phyloP scores from a whole-genome alignment of 1,284 basidiomycete species.

The Filobasidium uniguttulatum region DNA sequence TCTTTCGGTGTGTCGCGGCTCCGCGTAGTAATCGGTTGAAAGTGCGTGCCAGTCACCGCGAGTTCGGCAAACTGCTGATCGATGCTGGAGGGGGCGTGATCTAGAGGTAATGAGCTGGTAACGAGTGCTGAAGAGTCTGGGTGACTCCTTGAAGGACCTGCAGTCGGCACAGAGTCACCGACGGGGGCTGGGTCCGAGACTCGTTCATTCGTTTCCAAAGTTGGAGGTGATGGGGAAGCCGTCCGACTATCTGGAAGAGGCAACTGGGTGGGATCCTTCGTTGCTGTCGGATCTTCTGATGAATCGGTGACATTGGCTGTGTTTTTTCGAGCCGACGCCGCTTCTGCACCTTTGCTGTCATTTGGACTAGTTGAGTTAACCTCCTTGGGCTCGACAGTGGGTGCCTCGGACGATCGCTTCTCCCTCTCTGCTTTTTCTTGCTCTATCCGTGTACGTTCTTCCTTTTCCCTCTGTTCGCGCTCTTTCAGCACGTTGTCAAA shows the following conservation, averaged over 20 bases:
- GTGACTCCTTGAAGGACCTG: no score
- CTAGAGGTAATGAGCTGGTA: no score
- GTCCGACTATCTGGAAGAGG: background rate
- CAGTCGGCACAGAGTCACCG: no score
- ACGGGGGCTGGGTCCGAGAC: no score
- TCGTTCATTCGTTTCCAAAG: background rate
- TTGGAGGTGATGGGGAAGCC: background rate
- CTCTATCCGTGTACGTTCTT: background rate
- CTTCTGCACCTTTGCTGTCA: background rate
- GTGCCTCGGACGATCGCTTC: background rate
- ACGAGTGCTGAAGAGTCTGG: no score
- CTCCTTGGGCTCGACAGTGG: background rate
- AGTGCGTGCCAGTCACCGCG: background rate
- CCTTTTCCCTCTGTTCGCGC: constrained; percentile 1
- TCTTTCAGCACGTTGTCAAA: constrained; percentile 4
- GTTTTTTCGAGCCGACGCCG: background rate
- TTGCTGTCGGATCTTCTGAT: background rate
- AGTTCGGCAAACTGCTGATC: background rate
- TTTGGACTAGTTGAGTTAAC: background rate
- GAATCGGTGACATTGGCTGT: background rate
- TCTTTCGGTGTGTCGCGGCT: no score
- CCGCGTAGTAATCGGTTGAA: no score
- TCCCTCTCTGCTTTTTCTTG: background rate
- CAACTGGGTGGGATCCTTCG: background rate
- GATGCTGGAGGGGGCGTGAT: background rate